Evolutionary conservation across 1,284 basidiomycete genomes (phyloP).

Genomic region (Naganishia sp.): DNA sequence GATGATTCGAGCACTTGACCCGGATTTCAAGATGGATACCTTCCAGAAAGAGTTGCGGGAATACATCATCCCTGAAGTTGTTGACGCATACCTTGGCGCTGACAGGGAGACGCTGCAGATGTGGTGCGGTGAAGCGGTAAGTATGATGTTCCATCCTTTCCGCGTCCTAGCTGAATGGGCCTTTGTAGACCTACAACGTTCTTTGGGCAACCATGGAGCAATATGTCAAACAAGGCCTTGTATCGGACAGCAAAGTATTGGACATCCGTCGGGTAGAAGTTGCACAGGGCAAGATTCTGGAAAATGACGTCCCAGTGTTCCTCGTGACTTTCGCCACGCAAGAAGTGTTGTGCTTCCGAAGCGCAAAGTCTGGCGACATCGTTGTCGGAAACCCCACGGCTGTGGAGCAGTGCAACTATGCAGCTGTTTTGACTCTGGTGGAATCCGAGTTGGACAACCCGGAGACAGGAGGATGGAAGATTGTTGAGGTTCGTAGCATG

Average conservation of each 20-base stretch:
- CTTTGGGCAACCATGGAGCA: conserved; percentile 97
- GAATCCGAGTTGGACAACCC: conserved; percentile 85
- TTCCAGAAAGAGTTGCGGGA: conserved; percentile 91
- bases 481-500: conserved; percentile 73
- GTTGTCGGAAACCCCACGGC: conserved; percentile 81
- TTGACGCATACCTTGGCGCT: conserved; percentile 90
- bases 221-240: conserved; percentile 83
- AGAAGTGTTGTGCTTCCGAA: conserved; percentile 89
- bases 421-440: conserved; percentile 83
- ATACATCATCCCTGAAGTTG: conserved; percentile 96
- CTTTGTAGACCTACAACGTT: conserved; percentile 82
- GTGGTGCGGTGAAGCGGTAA: conserved; percentile 95
- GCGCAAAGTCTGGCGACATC: conserved; percentile 81
- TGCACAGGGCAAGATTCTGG: conserved; percentile 72
- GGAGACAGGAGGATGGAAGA: conserved; percentile 96
- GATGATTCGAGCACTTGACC: conserved; percentile 82
- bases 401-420: conserved; percentile 91
- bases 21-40: conserved; percentile 77
- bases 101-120: conserved; percentile 79
- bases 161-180: conserved; percentile 13
- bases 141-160: conserved; percentile 47
- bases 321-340: conserved; percentile 93
- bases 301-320: conserved; percentile 85
- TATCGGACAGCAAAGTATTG: conserved; percentile 86
- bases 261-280: conserved; percentile 95